These are phyloP conservation scores for Myxozyma neotropica DNA, from an alignment of 805 yeast genomes.

Conservation along the genomic window DNA sequence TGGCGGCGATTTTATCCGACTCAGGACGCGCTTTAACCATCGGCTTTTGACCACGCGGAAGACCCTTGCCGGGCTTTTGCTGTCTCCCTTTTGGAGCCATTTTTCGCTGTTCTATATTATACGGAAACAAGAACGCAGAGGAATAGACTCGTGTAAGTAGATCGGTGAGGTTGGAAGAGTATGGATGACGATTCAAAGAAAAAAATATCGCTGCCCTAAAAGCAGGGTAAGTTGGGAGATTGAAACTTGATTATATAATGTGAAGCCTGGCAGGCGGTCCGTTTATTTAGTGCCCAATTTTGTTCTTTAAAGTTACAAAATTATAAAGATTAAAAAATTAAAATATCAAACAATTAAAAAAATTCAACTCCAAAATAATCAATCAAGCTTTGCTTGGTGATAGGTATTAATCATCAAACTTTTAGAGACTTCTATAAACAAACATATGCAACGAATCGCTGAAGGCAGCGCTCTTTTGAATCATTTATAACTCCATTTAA, in stretches of 20 bases:
- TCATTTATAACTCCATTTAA: neutral
- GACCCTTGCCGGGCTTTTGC: constrained; percentile 7
- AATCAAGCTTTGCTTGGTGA: too few relatives aligned
- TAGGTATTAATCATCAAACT: too few relatives aligned
- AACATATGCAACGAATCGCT: too few relatives aligned
- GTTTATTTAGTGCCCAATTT: too few relatives aligned
- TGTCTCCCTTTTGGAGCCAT: constrained; percentile 15
- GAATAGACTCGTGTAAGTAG: neutral
- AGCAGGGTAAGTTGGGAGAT: constrained; percentile 10
- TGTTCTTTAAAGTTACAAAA: too few relatives aligned
- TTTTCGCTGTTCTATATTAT: neutral
- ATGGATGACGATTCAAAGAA: neutral
- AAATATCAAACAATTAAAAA: too few relatives aligned
- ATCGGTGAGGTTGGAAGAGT: neutral
- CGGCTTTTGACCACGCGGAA: constrained; percentile 31
- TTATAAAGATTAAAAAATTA: neutral
- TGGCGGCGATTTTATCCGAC: constrained; percentile 20
- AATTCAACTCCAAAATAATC: neutral
- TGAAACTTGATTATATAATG: neutral
- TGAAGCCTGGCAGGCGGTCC: too few relatives aligned
- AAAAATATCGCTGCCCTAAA: neutral
- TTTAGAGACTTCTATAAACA: neutral
- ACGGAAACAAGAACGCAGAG: neutral
- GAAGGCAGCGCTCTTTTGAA: too few relatives aligned
- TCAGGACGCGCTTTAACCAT: constrained; percentile 27